A percentile compares a stretch with the other conserved stretches of the same genome.
phyloP scores from a whole-genome alignment of 176 grass and related monocot species.

The Juncus inflexus region DNA sequence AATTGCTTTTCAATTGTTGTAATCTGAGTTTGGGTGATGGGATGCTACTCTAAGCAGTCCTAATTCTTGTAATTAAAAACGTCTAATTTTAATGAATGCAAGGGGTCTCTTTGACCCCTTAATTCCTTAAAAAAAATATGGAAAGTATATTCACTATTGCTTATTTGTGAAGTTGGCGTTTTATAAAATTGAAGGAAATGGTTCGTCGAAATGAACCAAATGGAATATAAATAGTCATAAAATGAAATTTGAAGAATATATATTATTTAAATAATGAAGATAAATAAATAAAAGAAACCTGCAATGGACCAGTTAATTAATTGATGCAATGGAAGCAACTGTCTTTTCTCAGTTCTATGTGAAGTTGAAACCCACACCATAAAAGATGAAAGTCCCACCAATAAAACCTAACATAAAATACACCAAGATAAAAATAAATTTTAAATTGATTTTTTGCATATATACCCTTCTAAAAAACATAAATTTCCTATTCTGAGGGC shows the following conservation, averaged over 20 bases:
- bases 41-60: too few species aligned
- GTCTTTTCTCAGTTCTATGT: constrained; percentile 67
- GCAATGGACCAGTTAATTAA: constrained; percentile 81
- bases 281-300: constrained; percentile 20
- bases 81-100: too few species aligned
- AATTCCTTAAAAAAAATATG: too few species aligned
- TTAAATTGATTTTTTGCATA: constrained; percentile 8
- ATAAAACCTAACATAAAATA: constrained; percentile 49
- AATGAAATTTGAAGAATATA: background rate
- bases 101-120: too few species aligned
- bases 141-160: too few species aligned
- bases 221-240: background rate
- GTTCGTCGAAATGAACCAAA: background rate
- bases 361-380: constrained; percentile 94
- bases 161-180: too few species aligned
- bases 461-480: too few species aligned
- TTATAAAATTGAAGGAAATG: background rate
- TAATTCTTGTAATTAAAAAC: too few species aligned
- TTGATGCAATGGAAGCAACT: constrained; percentile 71
- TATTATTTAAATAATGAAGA: background rate
- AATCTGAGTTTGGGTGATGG: too few species aligned
- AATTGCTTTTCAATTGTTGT: too few species aligned
- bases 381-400: constrained; percentile 69
- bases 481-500: too few species aligned
- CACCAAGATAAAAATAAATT: background rate